Base-by-base conservation (phyloP, 108 stramenopile species). In the Cyclotella cryptica region DNA sequence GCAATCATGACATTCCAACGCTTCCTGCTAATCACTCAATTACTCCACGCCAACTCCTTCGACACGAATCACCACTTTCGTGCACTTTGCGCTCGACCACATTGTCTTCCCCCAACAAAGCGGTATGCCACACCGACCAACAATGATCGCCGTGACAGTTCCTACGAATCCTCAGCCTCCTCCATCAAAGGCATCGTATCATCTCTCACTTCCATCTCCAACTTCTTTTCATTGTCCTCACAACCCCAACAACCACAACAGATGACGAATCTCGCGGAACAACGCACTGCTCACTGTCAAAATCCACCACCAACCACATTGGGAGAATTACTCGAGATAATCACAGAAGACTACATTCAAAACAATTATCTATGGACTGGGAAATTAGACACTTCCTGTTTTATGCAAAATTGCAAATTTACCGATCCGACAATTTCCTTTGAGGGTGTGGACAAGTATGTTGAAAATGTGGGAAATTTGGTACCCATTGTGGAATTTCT, bases 331-430 rank as follows among this genome's bases (percentile, higher is more conserved):
- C 44, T 87, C n/a, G 26, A 69, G 60, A 76, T 89, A 30, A 90
- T 95, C 29, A 55, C 74, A 45, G 69, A 80, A 0, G 92, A 95
- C 24, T 95, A 95, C 74, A 77, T 51, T 8, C 69, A 72, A 53
- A 79, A 78, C 58, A 93, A 93, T 72, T 95, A 95, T 72, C 72
- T 95, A 18, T 95, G 94, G 94, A 95, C 94, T 0, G 92, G 92
- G 10, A 76, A 92, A 59, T 82, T 95, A 49, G 87, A 90, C 79
- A 71, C 88, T 42, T 74, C 78, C 24, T 82, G 78, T 30, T 95
- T 93, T 71, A 70, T 71, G 30, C 18, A 69, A 44, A 63, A 88
- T 35, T 95, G 94, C 46, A 71, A 60, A 17, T 95, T 95, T 58
- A 87, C 88, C 9, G 92, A 95, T 75, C 94, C 94, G 0, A 95